Conservation (phyloP, 2,329 filamentous ascomycete species). For the Cryphonectria carpinicola region DNA sequence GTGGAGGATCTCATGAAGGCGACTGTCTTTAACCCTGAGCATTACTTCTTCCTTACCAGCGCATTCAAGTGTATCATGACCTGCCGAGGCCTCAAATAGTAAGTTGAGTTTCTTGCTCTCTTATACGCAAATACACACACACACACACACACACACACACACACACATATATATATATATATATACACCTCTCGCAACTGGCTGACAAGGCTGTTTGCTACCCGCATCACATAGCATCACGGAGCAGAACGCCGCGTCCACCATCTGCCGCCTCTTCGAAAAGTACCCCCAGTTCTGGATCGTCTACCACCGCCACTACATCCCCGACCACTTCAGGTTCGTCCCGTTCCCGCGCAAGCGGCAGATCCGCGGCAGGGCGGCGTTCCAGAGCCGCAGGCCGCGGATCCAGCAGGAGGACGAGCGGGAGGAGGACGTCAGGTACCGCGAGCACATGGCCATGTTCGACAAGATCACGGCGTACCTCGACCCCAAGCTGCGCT, state of each 20-base stretch:
- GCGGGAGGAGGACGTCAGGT: neutral
- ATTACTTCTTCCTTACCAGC: conserved; percentile 10
- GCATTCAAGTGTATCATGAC: conserved; percentile 7
- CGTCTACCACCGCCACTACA: conserved; percentile 15
- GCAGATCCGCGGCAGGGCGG: neutral
- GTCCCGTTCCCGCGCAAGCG: neutral
- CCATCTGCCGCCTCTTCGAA: conserved; percentile 18
- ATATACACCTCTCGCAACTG: neutral
- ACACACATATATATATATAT: no score
- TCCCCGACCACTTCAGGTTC: neutral
- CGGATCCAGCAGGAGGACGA: neutral
- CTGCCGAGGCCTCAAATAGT: neutral
- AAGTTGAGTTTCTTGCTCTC: neutral
- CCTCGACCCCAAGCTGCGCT: neutral
- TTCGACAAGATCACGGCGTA: neutral
- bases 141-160: neutral
- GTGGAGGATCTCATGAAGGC: conserved; percentile 14
- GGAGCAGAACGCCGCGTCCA: neutral
- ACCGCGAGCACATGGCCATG: neutral
- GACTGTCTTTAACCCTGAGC: neutral
- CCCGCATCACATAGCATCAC: neutral
- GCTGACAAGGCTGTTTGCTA: neutral
- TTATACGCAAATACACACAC: neutral
- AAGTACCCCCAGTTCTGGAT: neutral
- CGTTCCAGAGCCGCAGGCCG: neutral